Evolutionary conservation across 176 grass and related monocot species (phyloP).

Genomic region (Aegilops umbellulata): DNA sequence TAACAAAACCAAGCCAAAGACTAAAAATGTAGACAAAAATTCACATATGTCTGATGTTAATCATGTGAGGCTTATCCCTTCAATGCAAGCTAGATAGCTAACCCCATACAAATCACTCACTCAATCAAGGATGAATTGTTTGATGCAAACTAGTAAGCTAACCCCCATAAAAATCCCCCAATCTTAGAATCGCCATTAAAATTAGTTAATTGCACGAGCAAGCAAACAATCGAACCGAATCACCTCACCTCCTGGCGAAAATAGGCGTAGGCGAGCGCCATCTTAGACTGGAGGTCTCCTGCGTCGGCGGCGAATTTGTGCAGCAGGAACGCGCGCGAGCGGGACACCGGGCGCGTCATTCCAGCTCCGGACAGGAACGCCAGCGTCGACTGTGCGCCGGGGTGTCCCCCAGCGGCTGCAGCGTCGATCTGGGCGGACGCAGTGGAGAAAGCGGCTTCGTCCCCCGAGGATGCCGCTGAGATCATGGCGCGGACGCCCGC

Average conservation of each 20-base stretch:
- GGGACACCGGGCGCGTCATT: slow-evolving; percentile 61
- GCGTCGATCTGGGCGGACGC: slow-evolving; percentile 76
- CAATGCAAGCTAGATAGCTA: neutral
- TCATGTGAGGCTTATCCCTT: too few species aligned
- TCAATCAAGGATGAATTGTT: too few species aligned
- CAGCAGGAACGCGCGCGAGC: slow-evolving; percentile 71
- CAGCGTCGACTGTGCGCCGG: slow-evolving; percentile 75
- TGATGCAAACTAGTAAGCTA: slow-evolving; percentile 2
- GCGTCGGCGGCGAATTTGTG: slow-evolving; percentile 87
- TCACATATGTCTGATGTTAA: too few species aligned
- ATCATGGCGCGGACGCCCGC: slow-evolving; percentile 67
- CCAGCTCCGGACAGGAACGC: slow-evolving; percentile 70
- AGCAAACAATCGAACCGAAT: neutral
- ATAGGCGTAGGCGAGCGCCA: slow-evolving; percentile 87
- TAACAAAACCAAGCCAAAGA: neutral
- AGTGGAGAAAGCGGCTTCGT: slow-evolving; percentile 57
- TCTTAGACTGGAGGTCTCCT: slow-evolving; percentile 90
- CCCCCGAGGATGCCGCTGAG: slow-evolving; percentile 59
- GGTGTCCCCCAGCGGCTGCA: slow-evolving; percentile 51
- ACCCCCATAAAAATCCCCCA: neutral
- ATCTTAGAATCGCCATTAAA: neutral
- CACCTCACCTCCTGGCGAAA: slow-evolving; percentile 77
- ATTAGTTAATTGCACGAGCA: neutral
- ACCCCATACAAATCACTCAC: neutral
- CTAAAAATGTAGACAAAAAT: neutral